These are phyloP conservation scores for Mycena albidolilacea DNA, from an alignment of 768 basidiomycete species.

Conservation along the genomic window DNA sequence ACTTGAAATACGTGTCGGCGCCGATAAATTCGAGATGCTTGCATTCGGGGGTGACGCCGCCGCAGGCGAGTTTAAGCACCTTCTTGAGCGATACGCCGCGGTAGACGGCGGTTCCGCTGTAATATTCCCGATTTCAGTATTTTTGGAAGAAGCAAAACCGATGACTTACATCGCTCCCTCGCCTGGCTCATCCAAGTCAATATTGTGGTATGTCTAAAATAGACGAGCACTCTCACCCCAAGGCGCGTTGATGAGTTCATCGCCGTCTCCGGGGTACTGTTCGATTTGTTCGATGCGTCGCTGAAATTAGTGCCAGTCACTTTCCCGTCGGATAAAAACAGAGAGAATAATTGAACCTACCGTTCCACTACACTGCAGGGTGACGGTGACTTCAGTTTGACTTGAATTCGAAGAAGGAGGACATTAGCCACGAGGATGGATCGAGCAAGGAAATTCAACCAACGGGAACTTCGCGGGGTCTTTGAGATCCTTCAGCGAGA, in stretches of 20 bases:
- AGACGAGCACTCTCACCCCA: slow-evolving; percentile 52
- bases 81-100: slow-evolving; percentile 69
- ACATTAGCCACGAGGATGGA: not conserved
- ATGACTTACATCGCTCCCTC: slow-evolving; percentile 63
- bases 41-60: slow-evolving; percentile 63
- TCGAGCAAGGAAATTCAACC: slow-evolving; percentile 37
- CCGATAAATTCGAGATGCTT: slow-evolving; percentile 70
- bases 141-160: not conserved
- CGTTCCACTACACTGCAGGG: slow-evolving; percentile 70
- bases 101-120: slow-evolving; percentile 66
- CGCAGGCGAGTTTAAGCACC: slow-evolving; percentile 66
- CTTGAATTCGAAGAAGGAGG: slow-evolving; percentile 41
- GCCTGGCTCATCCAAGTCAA: slow-evolving; percentile 37
- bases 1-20: slow-evolving; percentile 73
- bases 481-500: slow-evolving; percentile 64
- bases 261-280: slow-evolving; percentile 69
- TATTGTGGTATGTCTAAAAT: too few species aligned
- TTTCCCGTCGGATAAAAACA: too few species aligned
- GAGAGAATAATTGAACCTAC: slow-evolving; percentile 9
- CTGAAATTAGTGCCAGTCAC: slow-evolving; percentile 6
- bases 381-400: slow-evolving; percentile 65
- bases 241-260: slow-evolving; percentile 67
- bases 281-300: slow-evolving; percentile 67
- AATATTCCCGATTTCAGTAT: not conserved
- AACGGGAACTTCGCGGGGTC: slow-evolving; percentile 64